A percentile compares a stretch with the other conserved stretches of the same genome.
phyloP scores from a whole-genome alignment of 2,329 filamentous ascomycete species.

The Aspergillus alliaceus region DNA sequence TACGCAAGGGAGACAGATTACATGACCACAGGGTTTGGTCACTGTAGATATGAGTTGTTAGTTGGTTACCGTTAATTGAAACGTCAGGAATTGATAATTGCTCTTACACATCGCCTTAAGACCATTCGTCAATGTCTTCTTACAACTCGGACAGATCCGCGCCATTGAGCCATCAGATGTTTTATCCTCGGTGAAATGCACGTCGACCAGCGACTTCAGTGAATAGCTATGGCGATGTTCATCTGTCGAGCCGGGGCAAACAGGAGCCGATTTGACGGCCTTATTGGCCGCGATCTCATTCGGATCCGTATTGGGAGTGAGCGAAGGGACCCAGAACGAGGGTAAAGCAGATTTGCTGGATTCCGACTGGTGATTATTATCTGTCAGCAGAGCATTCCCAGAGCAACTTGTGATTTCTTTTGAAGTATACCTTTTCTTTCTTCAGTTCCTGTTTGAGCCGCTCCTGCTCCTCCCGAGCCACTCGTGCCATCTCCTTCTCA shows the following conservation, averaged over 20 bases:
- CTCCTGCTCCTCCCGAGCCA: constrained; percentile 67
- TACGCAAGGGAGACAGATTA: constrained; percentile 82
- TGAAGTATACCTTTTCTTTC: constrained; percentile 62
- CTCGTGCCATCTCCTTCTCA: constrained; percentile 70
- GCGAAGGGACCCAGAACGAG: constrained; percentile 89
- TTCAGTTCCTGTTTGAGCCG: constrained; percentile 71
- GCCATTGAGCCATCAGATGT: constrained; percentile 48
- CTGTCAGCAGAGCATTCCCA: neutral
- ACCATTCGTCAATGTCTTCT: constrained; percentile 77
- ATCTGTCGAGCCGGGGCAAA: constrained; percentile 73
- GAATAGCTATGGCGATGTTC: constrained; percentile 71
- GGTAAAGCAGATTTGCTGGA: constrained; percentile 68
- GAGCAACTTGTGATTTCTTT: too few relatives aligned
- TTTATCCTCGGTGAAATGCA: constrained; percentile 75
- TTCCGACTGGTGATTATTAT: constrained; percentile 36
- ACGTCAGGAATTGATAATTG: neutral
- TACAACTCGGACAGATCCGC: constrained; percentile 78
- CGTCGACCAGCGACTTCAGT: constrained; percentile 72
- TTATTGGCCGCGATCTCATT: constrained; percentile 59
- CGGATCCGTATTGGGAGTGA: constrained; percentile 67
- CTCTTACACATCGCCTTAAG: constrained; percentile 68
- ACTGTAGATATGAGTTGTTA: constrained; percentile 43
- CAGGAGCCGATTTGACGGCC: constrained; percentile 65
- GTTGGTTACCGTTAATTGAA: neutral
- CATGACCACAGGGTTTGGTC: constrained; percentile 86